Conservation (phyloP, 1,284 basidiomycete genomes). For the Malassezia japonica region DNA sequence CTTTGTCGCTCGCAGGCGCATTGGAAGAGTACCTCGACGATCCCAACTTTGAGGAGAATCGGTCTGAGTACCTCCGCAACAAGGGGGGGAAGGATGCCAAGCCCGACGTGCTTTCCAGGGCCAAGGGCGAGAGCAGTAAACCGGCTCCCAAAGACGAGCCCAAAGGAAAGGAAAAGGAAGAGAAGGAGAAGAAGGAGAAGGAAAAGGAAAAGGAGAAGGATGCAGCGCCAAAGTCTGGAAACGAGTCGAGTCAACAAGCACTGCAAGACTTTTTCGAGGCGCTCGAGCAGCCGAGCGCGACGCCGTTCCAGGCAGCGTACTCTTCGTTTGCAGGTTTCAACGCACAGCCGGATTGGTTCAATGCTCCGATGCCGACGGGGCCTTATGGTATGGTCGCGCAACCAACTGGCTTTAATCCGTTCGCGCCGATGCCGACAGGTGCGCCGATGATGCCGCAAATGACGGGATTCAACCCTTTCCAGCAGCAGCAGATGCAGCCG, state of each 20-base stretch:
- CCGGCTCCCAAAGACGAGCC: slow-evolving; percentile 12
- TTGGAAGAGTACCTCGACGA: slow-evolving; percentile 92
- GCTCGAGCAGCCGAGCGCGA: slow-evolving; percentile 71
- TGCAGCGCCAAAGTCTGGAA: slow-evolving; percentile 16
- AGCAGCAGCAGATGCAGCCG: slow-evolving; percentile 42
- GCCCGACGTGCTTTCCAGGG: no score
- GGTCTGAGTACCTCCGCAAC: slow-evolving; percentile 75
- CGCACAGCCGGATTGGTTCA: slow-evolving; percentile 30
- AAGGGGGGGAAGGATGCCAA: no score
- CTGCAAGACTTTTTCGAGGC: slow-evolving; percentile 81
- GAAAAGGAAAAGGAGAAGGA: slow-evolving; percentile 22
- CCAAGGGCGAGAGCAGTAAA: slow-evolving; percentile 11
- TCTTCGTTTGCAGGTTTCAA: slow-evolving; percentile 21
- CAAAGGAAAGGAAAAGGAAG: slow-evolving; percentile 26
- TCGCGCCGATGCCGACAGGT: slow-evolving; percentile 31
- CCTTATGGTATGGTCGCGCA: slow-evolving; percentile 40
- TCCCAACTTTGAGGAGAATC: slow-evolving; percentile 88
- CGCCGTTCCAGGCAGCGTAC: slow-evolving; percentile 57
- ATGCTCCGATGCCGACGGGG: slow-evolving; percentile 48
- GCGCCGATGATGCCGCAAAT: slow-evolving; percentile 58
- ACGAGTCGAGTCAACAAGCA: slow-evolving; percentile 42
- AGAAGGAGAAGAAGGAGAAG: slow-evolving; percentile 30
- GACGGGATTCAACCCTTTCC: slow-evolving; percentile 68
- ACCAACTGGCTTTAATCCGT: slow-evolving; percentile 51
- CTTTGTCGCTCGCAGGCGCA: slow-evolving; percentile 79